Percentiles rank a stretch among this genome's conserved stretches.
Evolutionary conservation across 352 stramenopile species (phyloP).

Genomic region (Globisporangium yorkense): DNA sequence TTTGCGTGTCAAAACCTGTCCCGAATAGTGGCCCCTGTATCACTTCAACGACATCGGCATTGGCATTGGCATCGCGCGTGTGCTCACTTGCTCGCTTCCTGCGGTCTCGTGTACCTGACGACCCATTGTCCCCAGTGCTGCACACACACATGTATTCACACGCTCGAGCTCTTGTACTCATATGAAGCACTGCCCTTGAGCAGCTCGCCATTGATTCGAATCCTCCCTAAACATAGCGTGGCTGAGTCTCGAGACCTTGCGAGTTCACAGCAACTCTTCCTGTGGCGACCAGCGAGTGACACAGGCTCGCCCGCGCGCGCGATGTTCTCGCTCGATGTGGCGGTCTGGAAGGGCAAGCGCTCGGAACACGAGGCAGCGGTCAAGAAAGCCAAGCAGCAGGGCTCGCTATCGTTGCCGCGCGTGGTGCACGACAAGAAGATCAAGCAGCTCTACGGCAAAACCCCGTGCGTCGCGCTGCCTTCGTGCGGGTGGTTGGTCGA

Average conservation of each 20-base stretch:
- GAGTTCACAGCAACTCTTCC: too few species aligned
- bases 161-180: too few species aligned
- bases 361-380: slow-evolving; percentile 28
- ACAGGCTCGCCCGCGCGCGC: background rate
- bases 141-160: too few species aligned
- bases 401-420: slow-evolving; percentile 15
- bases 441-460: slow-evolving; percentile 56
- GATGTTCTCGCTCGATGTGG: slow-evolving; percentile 63
- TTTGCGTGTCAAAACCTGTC: background rate
- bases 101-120: too few species aligned
- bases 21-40: background rate
- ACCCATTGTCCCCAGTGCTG: too few species aligned
- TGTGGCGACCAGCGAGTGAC: background rate
- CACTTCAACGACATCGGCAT: background rate
- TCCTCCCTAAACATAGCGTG: too few species aligned
- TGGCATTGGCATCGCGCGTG: too few species aligned
- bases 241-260: too few species aligned
- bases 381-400: slow-evolving; percentile 21
- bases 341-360: slow-evolving; percentile 33
- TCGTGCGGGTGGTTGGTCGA: background rate
- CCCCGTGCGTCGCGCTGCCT: slow-evolving; percentile 21
- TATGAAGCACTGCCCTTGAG: too few species aligned
- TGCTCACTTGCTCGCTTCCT: too few species aligned
- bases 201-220: too few species aligned
- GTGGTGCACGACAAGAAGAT: slow-evolving; percentile 27